Base-by-base conservation (phyloP, 129 eudicot species). In the Smallanthus sonchifolius region DNA sequence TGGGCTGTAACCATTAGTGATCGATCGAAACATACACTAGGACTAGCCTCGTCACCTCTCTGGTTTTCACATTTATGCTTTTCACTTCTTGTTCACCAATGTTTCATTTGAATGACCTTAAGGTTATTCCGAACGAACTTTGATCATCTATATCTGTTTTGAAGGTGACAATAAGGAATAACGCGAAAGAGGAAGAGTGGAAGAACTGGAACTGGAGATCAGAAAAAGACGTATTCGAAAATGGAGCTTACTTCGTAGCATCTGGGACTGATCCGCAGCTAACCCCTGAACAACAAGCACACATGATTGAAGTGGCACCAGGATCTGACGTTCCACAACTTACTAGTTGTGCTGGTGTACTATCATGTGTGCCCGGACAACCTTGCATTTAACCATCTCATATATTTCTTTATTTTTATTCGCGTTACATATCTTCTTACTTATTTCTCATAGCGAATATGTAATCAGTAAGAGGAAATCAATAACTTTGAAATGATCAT, bases 141-240 rank as follows among this genome's bases (percentile, higher is more conserved):
- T 44, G 15, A 44, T 44, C 15, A 11, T 44, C 13, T 44, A 9
- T 44, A 10, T 45, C 10, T 81, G 45, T 17, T 38, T 45, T 72
- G 67, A 74, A 87, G 94, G 92, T 88, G 75, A 86, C 92, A 10
- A 77, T 77, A 73, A 86, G 97, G 87, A 77, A 69, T 67, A 47
- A 79, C 17, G 90, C 87, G 0, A 9, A 68, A 2, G 75, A 77
- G 67, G 16, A 14, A 10, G 88, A 80, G 70, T 88, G 96, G 92
- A 81, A 39, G 81, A 49, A 77, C 2, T 92, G 92, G 97, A 87
- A 89, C 24, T 91, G 97, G 97, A 79, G 86, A 69, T 84, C 65
- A 10, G 84, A 89, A 51, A 79, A 83, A 2, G 95, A 92, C 35
- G 4, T 75, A 54, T 79, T 85, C 16, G 47, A 61, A 69, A 86